Percentiles rank a stretch among this genome's conserved stretches.
These are phyloP conservation scores for Amauroascus niger DNA, from an alignment of 2,329 filamentous ascomycete genomes.

Conservation along the genomic window DNA sequence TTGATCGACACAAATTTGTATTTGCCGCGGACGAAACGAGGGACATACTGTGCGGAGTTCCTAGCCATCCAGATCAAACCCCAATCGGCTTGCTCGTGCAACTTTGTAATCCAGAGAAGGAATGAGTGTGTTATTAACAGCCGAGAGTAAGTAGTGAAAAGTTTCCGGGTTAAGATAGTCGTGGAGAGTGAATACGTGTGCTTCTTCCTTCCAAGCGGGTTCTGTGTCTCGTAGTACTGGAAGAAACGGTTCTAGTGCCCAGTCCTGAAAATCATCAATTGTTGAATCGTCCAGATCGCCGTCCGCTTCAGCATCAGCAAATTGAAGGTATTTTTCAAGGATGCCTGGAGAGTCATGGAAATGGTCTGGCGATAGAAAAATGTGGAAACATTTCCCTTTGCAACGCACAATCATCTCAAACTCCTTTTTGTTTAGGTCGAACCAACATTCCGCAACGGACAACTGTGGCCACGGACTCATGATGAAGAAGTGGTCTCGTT, in stretches of 20 bases:
- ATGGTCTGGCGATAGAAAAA: slow-evolving; percentile 4
- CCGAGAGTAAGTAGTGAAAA: slow-evolving; percentile 6
- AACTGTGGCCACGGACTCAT: slow-evolving; percentile 9
- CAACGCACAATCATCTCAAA: slow-evolving; percentile 9
- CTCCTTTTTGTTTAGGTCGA: slow-evolving; percentile 5
- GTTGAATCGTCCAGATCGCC: neutral
- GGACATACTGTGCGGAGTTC: neutral
- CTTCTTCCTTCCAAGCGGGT: neutral
- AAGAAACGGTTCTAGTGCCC: slow-evolving; percentile 9
- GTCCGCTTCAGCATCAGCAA: slow-evolving; percentile 1
- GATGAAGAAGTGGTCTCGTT: neutral
- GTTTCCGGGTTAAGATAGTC: slow-evolving; percentile 6
- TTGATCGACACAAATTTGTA: slow-evolving; percentile 6
- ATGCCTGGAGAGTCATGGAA: slow-evolving; percentile 4
- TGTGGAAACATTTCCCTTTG: slow-evolving; percentile 10
- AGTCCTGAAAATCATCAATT: slow-evolving; percentile 9
- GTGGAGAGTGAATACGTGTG: neutral
- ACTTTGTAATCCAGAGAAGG: neutral
- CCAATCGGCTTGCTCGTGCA: neutral
- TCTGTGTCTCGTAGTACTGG: slow-evolving; percentile 4
- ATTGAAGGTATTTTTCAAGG: slow-evolving; percentile 5
- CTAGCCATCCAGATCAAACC: slow-evolving; percentile 9
- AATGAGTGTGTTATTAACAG: neutral
- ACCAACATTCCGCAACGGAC: slow-evolving; percentile 8
- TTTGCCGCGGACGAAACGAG: slow-evolving; percentile 3